Conservation (phyloP, 768 basidiomycete genomes). For the Pseudohyphozyma bogoriensis region DNA sequence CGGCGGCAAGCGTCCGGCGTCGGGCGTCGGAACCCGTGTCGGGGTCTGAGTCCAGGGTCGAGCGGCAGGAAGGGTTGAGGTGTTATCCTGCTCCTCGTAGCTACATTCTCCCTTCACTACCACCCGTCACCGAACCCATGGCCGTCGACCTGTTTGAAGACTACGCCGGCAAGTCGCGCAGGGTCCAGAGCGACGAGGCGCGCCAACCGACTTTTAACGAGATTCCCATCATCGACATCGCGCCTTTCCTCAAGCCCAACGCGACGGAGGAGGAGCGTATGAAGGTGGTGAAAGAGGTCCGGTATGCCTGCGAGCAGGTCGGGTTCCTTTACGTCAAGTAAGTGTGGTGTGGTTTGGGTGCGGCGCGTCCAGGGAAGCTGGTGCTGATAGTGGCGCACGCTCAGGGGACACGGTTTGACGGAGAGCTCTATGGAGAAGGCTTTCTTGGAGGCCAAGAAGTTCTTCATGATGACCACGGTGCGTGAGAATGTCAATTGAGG, state of each 20-base stretch:
- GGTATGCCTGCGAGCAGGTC: not conserved
- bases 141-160: not conserved
- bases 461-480: conserved; percentile 44
- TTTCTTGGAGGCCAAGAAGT: conserved; percentile 49
- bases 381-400: not conserved
- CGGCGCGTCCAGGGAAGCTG: too few relatives aligned
- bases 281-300: not conserved
- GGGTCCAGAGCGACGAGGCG: not conserved
- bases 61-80: too few relatives aligned
- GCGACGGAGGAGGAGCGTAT: not conserved
- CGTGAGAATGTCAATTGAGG: not conserved
- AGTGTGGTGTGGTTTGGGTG: too few relatives aligned
- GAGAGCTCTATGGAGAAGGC: conserved; percentile 46
- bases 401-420: conserved; percentile 61
- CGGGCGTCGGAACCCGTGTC: too few relatives aligned
- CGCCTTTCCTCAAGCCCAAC: not conserved
- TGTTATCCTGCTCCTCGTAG: too few relatives aligned
- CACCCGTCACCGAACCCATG: not conserved
- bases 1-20: too few relatives aligned
- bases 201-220: not conserved
- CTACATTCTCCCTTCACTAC: not conserved
- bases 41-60: too few relatives aligned
- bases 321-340: conserved; percentile 13
- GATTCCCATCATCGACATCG: conserved; percentile 10
- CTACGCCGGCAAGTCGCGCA: conserved; percentile 3